phyloP scores from a whole-genome alignment of 169 alveolate species.

The Blepharisma undulans region DNA sequence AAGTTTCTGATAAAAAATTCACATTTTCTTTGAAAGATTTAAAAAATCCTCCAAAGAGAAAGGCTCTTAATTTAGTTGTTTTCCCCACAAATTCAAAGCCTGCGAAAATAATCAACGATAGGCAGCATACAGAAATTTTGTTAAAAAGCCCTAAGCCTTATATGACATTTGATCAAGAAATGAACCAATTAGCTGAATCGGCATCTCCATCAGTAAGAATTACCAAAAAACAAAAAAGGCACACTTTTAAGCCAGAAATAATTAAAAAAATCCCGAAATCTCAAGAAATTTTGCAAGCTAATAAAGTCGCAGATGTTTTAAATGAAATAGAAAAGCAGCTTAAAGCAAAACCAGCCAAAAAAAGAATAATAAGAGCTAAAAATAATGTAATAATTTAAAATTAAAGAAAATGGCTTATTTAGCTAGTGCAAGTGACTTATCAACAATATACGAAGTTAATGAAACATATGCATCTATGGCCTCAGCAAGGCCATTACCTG shows the following conservation, averaged over 20 bases:
- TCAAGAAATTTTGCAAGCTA: neutral
- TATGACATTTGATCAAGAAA: neutral
- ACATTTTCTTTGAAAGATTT: neutral
- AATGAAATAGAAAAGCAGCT: neutral
- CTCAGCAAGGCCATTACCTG: neutral
- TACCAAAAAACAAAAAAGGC: neutral
- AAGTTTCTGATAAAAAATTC: neutral
- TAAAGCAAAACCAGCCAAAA: neutral
- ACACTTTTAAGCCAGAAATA: neutral
- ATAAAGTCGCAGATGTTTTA: neutral
- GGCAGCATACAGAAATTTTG: neutral
- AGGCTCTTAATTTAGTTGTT: neutral
- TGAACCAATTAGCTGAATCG: neutral
- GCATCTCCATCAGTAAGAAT: neutral
- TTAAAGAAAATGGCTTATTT: neutral
- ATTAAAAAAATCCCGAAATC: neutral
- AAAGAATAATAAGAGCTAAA: neutral
- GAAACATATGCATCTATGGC: neutral
- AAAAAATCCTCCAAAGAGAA: neutral
- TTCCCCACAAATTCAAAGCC: neutral
- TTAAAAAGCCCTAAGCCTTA: neutral
- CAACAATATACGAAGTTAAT: neutral
- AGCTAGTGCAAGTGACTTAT: neutral
- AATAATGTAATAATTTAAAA: neutral
- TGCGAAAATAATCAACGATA: neutral